These are phyloP conservation scores for Gyrodon lividus DNA, from an alignment of 768 basidiomycete species.

Conservation along the genomic window DNA sequence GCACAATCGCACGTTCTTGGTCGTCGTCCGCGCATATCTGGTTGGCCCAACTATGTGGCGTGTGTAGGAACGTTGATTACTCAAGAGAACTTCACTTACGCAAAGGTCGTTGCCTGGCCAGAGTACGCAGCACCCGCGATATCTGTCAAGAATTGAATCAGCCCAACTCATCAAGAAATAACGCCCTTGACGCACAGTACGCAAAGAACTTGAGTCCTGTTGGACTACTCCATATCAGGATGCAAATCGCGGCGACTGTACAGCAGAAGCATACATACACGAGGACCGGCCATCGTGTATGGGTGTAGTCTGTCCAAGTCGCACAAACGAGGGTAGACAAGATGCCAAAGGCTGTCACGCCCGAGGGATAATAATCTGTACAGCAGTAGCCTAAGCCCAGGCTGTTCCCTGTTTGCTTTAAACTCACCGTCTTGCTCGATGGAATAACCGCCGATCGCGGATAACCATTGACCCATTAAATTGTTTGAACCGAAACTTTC, in stretches of 20 bases:
- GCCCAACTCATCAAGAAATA: neutral
- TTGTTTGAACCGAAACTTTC: conserved; percentile 71
- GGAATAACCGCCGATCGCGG: conserved; percentile 58
- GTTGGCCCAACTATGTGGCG: conserved; percentile 64
- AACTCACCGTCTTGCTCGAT: conserved; percentile 57
- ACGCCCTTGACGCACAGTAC: conserved; percentile 49
- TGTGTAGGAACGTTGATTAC: neutral
- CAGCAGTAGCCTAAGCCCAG: conserved; percentile 8
- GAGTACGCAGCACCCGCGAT: conserved; percentile 67
- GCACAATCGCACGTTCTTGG: conserved; percentile 64
- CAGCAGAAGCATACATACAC: conserved; percentile 60
- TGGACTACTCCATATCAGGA: conserved; percentile 61
- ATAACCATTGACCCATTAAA: conserved; percentile 72
- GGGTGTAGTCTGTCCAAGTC: conserved; percentile 59
- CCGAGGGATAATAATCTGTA: conserved; percentile 58
- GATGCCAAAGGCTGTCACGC: conserved; percentile 64
- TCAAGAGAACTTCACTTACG: conserved; percentile 37
- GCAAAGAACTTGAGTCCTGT: conserved; percentile 71
- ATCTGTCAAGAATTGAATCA: conserved; percentile 32
- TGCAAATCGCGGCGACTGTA: conserved; percentile 52
- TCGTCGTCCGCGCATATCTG: conserved; percentile 71
- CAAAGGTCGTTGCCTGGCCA: conserved; percentile 76
- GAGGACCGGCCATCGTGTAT: conserved; percentile 60
- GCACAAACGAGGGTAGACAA: conserved; percentile 62
- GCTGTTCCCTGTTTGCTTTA: neutral